Base-by-base conservation (phyloP, 2,329 filamentous ascomycete species). In the Cladorrhinum sp. region DNA sequence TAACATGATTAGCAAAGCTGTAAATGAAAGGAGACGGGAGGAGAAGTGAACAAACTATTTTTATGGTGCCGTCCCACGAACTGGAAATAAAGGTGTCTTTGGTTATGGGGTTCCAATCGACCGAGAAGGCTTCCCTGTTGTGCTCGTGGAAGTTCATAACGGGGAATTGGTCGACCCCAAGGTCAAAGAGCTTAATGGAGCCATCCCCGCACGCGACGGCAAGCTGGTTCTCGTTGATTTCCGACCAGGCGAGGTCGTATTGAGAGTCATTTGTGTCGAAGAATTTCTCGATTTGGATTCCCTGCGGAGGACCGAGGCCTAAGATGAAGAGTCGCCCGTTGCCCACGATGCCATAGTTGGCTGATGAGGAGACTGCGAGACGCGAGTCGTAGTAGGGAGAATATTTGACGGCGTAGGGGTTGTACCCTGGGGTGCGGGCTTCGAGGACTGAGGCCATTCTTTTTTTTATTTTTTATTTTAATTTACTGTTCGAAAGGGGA, bases 231-330 rank as follows among this genome's bases (percentile, higher is more conserved):
- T 97, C 94, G 79, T 99, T 93, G 67, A 92, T 86, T 79, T 99
- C 95, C 18, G 92, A 96, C 92, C 95, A 98, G 24, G 93, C 85
- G 57, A 95, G 82, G 76, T 99, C 95, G 76, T 96, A 99, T 66
- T 98, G 88, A 50, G 93, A 91, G 75, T 99, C 95, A 79, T 98
- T 96, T 10, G 95, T 99, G 72, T 97, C 94, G 78, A 94, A 99
- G 87, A 85, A 89, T 81, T 95, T 96, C 74, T 96, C 87, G 55
- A 92, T 85, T 58, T 90, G 86, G 61, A 97, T 89, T 9, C 95
- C 95, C 62, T 90, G 86, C 0, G 91, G 83, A 0, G 91, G 83
- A 2, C 92, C 96, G 65, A 99, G 78, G 28, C 88, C 89, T 24
- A 98, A 81, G 61, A 94, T 87, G 72, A 91, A 98, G 1, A 98